Evolutionary conservation across 768 basidiomycete species (phyloP).

Genomic region (Cystobasidium ongulense): DNA sequence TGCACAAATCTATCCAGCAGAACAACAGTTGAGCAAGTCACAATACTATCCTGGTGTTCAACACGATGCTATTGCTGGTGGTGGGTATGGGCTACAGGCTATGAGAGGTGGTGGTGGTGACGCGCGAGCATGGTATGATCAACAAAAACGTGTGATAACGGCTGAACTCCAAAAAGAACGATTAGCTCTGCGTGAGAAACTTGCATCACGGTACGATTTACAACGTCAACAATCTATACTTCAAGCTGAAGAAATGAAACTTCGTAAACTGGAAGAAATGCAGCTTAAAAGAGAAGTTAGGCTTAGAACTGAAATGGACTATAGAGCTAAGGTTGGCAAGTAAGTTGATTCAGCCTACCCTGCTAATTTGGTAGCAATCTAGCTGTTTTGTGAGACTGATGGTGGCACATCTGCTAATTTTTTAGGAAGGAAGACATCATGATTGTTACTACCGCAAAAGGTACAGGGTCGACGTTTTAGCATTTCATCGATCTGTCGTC

Average conservation of each 20-base stretch:
- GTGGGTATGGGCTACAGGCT: too few species aligned
- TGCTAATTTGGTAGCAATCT: neutral
- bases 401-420: neutral
- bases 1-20: neutral
- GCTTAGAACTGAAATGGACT: neutral
- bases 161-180: neutral
- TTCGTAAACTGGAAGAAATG: neutral
- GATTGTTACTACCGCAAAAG: neutral
- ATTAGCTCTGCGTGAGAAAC: neutral
- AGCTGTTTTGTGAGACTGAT: neutral
- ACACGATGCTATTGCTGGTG: too few species aligned
- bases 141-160: neutral
- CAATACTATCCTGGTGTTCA: too few species aligned
- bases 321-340: constrained; percentile 1
- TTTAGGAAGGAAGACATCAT: constrained; percentile 7
- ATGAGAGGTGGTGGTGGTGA: too few species aligned
- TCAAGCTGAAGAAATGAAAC: neutral
- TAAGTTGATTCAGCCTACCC: neutral
- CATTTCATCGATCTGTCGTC: neutral
- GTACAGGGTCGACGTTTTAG: neutral
- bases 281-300: neutral
- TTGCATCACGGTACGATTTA: neutral
- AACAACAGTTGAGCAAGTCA: neutral
- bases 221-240: neutral
- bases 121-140: neutral